Conservation (phyloP, 768 basidiomycete genomes). For the Kwoniella heveanensis region DNA sequence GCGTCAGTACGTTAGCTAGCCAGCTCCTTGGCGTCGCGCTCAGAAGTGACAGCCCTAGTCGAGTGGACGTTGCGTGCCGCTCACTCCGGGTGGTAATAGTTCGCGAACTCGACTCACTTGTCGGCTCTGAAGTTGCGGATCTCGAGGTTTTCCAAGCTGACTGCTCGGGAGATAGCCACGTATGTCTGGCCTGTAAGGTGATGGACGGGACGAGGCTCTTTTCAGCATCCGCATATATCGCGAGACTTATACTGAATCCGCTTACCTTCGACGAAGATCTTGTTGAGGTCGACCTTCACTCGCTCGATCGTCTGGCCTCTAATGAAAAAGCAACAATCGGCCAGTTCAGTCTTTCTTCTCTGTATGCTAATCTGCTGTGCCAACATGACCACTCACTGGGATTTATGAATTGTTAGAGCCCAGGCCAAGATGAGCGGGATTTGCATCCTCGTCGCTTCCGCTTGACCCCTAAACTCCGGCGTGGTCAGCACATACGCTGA, state of each 20-base stretch:
- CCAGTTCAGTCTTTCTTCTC: background rate
- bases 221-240: too few species aligned
- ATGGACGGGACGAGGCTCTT: too few species aligned
- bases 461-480: conserved; percentile 7
- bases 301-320: conserved; percentile 68
- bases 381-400: conserved; percentile 9
- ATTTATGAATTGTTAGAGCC: conserved; percentile 33
- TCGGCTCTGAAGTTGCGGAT: conserved; percentile 31
- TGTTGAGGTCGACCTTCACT: conserved; percentile 85
- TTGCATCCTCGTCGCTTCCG: conserved; percentile 58
- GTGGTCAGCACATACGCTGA: background rate
- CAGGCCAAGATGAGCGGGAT: conserved; percentile 85
- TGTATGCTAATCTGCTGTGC: background rate
- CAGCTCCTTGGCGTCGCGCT: too few species aligned
- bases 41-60: too few species aligned
- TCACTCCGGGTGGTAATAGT: too few species aligned
- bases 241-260: too few species aligned
- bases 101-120: conserved; percentile 33
- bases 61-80: too few species aligned
- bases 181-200: conserved; percentile 42
- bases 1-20: too few species aligned
- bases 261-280: conserved; percentile 68
- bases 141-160: conserved; percentile 49
- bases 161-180: conserved; percentile 53
- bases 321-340: background rate